Evolutionary conservation across 768 basidiomycete species (phyloP).

Genomic region (Mycena rebaudengoi): DNA sequence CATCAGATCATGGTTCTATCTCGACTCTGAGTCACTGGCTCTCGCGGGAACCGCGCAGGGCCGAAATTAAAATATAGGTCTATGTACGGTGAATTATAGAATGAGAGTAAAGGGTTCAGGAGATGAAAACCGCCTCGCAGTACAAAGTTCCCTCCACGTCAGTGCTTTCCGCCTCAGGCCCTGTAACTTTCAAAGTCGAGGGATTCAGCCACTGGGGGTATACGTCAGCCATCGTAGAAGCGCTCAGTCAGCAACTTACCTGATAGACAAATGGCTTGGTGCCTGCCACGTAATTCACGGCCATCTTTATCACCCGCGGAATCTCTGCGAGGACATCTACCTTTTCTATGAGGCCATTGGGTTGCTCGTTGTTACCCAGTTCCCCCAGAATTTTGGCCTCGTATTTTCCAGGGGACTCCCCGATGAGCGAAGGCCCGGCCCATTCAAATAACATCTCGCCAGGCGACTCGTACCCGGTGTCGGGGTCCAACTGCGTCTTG

Average conservation of each 20-base stretch:
- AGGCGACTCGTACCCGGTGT: constrained; percentile 86
- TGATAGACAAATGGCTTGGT: constrained; percentile 96
- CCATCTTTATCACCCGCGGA: constrained; percentile 90
- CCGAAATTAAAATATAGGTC: constrained; percentile 16
- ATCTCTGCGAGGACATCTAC: constrained; percentile 96
- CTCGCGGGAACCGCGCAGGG: too few species aligned
- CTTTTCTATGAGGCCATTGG: constrained; percentile 86
- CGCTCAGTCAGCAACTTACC: constrained; percentile 53
- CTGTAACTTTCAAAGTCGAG: constrained; percentile 50
- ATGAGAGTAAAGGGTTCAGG: constrained; percentile 40
- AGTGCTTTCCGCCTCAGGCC: constrained; percentile 49
- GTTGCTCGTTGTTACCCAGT: constrained; percentile 63
- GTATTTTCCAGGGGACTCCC: constrained; percentile 59
- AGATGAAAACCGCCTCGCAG: constrained; percentile 93
- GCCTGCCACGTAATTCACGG: constrained; percentile 91
- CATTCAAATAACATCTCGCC: constrained; percentile 76
- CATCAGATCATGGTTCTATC: constrained; percentile 13
- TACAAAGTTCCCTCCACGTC: constrained; percentile 78
- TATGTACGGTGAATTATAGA: constrained; percentile 10
- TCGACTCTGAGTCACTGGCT: not conserved
- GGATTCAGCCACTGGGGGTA: constrained; percentile 56
- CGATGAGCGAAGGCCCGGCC: constrained; percentile 72
- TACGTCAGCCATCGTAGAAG: not conserved
- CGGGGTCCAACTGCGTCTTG: constrained; percentile 67
- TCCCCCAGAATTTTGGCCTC: constrained; percentile 65